A percentile compares a stretch with the other conserved stretches of the same genome.
phyloP scores from a whole-genome alignment of 2,329 filamentous ascomycete species.

The Diplodia scrobiculata region DNA sequence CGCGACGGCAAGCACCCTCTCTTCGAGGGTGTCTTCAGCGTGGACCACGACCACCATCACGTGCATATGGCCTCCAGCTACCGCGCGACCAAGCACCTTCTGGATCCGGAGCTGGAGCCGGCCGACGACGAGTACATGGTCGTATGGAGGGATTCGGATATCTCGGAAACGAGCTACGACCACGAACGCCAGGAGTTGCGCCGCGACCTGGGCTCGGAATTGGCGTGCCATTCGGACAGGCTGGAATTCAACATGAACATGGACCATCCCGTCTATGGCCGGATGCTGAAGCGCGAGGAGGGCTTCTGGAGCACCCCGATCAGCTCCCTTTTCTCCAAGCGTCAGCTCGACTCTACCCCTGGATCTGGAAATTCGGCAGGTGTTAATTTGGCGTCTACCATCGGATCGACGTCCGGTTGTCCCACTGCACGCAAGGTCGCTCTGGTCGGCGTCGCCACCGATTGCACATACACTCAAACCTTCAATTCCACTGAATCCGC shows the following conservation, averaged over 20 bases:
- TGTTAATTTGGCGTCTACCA: slow-evolving; percentile 74
- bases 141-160: slow-evolving; percentile 88
- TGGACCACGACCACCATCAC: slow-evolving; percentile 82
- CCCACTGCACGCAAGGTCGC: slow-evolving; percentile 89
- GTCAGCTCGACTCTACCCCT: slow-evolving; percentile 67
- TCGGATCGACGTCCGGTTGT: slow-evolving; percentile 82
- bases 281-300: slow-evolving; percentile 57
- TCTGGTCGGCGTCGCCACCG: slow-evolving; percentile 85
- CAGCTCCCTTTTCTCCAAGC: slow-evolving; percentile 68
- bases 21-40: slow-evolving; percentile 86
- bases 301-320: slow-evolving; percentile 63
- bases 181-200: slow-evolving; percentile 63
- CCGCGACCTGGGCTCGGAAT: slow-evolving; percentile 53
- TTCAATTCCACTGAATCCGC: slow-evolving; percentile 69
- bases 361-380: slow-evolving; percentile 74
- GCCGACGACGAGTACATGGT: slow-evolving; percentile 76
- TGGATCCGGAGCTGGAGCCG: slow-evolving; percentile 68
- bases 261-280: slow-evolving; percentile 66
- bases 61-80: slow-evolving; percentile 77
- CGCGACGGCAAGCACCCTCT: slow-evolving; percentile 75
- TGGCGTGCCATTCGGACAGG: slow-evolving; percentile 70
- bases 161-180: slow-evolving; percentile 49
- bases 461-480: slow-evolving; percentile 79
- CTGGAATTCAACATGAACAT: slow-evolving; percentile 76
- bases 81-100: slow-evolving; percentile 66